Conservation (phyloP, 2,329 filamentous ascomycete species). For the Myriosclerotinia duriaeana region DNA sequence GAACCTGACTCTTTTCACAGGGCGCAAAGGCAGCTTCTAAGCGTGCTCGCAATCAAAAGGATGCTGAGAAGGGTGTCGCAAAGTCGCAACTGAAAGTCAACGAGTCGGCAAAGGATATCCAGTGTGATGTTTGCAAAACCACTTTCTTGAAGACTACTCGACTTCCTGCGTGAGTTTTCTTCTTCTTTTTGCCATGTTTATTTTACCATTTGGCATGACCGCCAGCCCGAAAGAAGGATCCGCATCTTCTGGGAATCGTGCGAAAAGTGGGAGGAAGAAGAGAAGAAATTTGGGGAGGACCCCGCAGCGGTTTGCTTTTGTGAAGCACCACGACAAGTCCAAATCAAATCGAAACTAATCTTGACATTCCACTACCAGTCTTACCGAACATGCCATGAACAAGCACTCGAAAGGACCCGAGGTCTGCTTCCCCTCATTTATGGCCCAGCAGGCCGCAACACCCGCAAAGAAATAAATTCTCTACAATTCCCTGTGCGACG, state of each 20-base stretch:
- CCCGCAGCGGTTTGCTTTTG: neutral
- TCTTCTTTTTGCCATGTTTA: neutral
- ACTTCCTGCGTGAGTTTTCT: constrained; percentile 59
- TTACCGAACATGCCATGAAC: constrained; percentile 69
- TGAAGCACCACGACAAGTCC: neutral
- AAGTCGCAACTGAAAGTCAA: constrained; percentile 73
- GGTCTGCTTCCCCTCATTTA: constrained; percentile 64
- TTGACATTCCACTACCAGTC: constrained; percentile 43
- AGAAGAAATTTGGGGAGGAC: neutral
- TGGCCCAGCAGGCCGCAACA: constrained; percentile 15
- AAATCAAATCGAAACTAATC: constrained; percentile 1
- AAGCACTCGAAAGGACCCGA: constrained; percentile 72
- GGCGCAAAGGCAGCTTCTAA: constrained; percentile 69
- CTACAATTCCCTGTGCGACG: constrained; percentile 4
- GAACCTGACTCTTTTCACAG: constrained; percentile 40
- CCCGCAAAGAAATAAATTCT: constrained; percentile 23
- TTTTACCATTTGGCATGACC: neutral
- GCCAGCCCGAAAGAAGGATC: neutral
- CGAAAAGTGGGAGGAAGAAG: neutral
- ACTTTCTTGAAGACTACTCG: constrained; percentile 78
- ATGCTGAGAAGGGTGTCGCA: constrained; percentile 49
- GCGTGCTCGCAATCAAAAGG: constrained; percentile 70
- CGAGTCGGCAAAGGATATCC: constrained; percentile 70
- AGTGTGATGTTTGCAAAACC: constrained; percentile 74
- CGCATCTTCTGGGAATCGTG: constrained; percentile 1